Base-by-base conservation (phyloP, 257 asterid species). In the Rehmannia glutinosa region DNA sequence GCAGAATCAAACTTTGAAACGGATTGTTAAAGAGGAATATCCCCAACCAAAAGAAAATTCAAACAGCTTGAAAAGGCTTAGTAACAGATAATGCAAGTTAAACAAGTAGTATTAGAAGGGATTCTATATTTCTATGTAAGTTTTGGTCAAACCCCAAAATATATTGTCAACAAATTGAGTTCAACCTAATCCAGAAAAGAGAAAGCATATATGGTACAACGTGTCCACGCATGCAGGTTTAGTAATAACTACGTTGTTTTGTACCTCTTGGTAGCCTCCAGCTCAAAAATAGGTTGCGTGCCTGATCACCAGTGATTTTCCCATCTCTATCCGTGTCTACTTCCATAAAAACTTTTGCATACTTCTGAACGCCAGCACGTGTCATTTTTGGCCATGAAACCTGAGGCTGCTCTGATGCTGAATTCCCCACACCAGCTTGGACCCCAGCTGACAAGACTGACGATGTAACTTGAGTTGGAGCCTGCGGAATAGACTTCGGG, bases 221-320 rank as follows among this genome's bases (percentile, higher is more conserved):
- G 23, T 30, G 33, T 56, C 12, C 30, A 30, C 50, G 45, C 54
- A 33, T 20, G 70, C 55, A 50, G 11, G 49, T 67, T 62, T 35
- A 17, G 35, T 10, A 38, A 45, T 49, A 60, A 23, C 30, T 8
- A 57, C 25, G 36, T 35, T 28, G 21, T 33, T 32, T 28, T 47
- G n/a, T 78, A 90, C 99, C 97, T 82, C 90, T 83, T 38, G 99
- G 99, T 56, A 93, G 81, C 75, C 87, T 85, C 99, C 99, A 93
- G 76, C 97, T 90, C 80, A 90, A 75, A 76, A 93, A 93, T 38
- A 93, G 81, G 83, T 86, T 84, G 23, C 96, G 96, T 21, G 97
- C 97, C 86, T 93, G 91, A 75, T 83, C 89, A 58, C 99, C 96
- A 46, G 89, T 77, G 54, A 93, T 91, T 78, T 81, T 93, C 55